Evolutionary conservation across 148 eudicot species (phyloP), one percentile per base, ranked within the genome.

Genomic region (Nyssa sinensis): DNA sequence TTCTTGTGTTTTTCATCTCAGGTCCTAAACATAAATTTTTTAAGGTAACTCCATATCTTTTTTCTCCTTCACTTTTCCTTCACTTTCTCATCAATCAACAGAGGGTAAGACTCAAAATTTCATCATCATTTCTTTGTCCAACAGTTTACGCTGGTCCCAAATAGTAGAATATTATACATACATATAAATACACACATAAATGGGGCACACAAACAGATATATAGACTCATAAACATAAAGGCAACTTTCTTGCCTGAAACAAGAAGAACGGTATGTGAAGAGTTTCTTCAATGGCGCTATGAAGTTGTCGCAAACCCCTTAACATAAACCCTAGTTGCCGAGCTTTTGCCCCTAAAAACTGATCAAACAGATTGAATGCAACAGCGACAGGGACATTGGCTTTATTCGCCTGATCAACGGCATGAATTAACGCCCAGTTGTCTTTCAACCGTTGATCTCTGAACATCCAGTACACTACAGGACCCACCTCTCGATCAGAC

Each of bases 381-480:
- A 96, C 84, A 0, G 97, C 94, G 0, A 96, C 80, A 0, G 98
- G 97, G 23, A 84, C 97, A 62, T 88, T 83, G 25, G 76, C 78
- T 78, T 82, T 86, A 70, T 91, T 89, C 1, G 98, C 98, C 69
- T 89, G 80, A 79, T 93, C 92, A 75, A 91, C 88, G 49, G 99
- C 98, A 77, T 93, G 98, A 72, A 96, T 88, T 73, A 96, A 73
- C 23, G 99, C 99, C 99, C 99, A 96, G 28, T 96, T 96, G 66
- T 96, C 99, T 55, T 73, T 88, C 78, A 91, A 64, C 84, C 98
- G 77, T 84, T 96, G 99, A 81, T 96, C 99, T 74, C 98, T 87
- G 74, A 96, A 93, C 99, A 93, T 96, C 99, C 99, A 96, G 81
- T 96, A 96, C 58, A 96, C 97, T 32, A 96, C 98, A 1, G 97